Conservation (phyloP, 2,329 filamentous ascomycete genomes). For the Botrytis galanthina region DNA sequence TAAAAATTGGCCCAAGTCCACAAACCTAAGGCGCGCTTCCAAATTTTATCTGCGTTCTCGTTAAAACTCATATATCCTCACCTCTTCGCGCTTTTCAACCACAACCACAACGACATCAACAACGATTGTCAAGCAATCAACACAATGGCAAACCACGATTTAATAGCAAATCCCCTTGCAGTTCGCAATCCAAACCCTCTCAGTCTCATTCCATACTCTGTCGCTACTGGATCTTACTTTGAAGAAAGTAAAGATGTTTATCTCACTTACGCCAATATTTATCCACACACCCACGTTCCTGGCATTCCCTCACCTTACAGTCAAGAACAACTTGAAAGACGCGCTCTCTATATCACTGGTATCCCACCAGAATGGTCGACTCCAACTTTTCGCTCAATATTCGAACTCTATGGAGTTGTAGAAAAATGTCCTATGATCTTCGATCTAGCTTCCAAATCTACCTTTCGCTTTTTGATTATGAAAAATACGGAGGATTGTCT, state of each 20-base stretch:
- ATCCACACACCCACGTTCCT: constrained; percentile 20
- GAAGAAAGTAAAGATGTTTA: constrained; percentile 22
- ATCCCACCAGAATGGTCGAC: constrained; percentile 23
- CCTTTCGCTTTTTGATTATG: constrained; percentile 34
- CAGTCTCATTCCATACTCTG: neutral
- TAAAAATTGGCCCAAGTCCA: neutral
- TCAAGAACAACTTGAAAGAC: constrained; percentile 23
- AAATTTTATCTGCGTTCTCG: neutral
- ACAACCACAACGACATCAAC: neutral
- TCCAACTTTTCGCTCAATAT: constrained; percentile 21
- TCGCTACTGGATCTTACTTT: neutral
- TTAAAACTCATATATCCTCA: neutral
- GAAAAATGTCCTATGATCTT: constrained; percentile 27
- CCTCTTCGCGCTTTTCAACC: neutral
- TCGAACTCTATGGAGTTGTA: constrained; percentile 25
- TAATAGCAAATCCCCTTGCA: neutral
- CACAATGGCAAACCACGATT: neutral
- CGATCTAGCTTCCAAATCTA: constrained; percentile 23
- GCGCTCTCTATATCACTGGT: constrained; percentile 30
- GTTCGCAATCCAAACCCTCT: constrained; percentile 8
- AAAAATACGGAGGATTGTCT: constrained; percentile 24
- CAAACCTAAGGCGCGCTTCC: neutral
- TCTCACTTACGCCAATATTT: constrained; percentile 22
- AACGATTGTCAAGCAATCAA: neutral
- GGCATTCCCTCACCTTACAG: constrained; percentile 28